These are phyloP conservation scores for Actinomortierella ambigua DNA, from an alignment of 371 early-diverging fungal genomes.

Conservation along the genomic window DNA sequence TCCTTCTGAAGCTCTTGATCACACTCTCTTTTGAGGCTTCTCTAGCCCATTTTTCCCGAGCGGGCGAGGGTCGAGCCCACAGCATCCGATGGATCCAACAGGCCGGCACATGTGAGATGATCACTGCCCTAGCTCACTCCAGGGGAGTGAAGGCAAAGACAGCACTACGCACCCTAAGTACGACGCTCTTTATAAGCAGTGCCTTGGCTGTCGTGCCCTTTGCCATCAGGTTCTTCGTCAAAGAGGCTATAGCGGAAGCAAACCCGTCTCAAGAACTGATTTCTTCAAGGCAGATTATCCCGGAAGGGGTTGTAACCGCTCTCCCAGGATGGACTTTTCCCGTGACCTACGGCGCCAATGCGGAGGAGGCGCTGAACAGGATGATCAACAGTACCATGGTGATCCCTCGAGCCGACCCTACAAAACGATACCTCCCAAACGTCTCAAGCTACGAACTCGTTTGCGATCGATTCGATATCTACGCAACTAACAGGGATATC, in stretches of 20 bases:
- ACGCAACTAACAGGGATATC: background rate
- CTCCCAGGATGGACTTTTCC: conserved; percentile 7
- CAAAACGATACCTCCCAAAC: conserved; percentile 5
- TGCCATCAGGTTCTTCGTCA: background rate
- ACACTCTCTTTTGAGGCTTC: background rate
- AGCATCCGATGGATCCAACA: conserved; percentile 13
- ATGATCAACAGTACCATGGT: background rate
- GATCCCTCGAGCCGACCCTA: conserved; percentile 1
- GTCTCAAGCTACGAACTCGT: conserved; percentile 5
- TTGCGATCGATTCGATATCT: conserved; percentile 7
- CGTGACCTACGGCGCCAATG: background rate
- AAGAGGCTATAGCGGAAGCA: background rate
- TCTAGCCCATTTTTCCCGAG: conserved; percentile 7
- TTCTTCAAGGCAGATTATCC: conserved; percentile 1
- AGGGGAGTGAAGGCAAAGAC: background rate
- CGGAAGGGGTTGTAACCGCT: background rate
- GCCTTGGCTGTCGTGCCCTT: conserved; percentile 1
- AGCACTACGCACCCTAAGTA: background rate
- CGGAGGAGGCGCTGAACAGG: conserved; percentile 1
- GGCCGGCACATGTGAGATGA: conserved; percentile 3
- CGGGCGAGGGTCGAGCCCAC: conserved; percentile 1
- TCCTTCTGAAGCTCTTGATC: conserved; percentile 1
- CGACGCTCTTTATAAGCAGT: background rate
- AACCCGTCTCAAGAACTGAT: background rate
- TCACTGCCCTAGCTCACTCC: background rate